phyloP scores from a whole-genome alignment of 805 yeast species.

The Candida anglica region DNA sequence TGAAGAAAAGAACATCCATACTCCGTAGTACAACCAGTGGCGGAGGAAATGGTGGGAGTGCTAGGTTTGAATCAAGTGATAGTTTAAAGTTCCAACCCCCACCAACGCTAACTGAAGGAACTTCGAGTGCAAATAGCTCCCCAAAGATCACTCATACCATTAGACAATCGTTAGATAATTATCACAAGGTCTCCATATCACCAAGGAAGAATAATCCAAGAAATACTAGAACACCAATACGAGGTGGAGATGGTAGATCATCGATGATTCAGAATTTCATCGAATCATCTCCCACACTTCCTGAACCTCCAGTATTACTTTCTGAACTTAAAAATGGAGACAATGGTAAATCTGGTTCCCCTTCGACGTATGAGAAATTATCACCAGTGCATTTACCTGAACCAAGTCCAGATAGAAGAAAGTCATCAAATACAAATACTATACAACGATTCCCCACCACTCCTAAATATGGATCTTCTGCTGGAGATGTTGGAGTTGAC shows the following conservation, averaged over 20 bases:
- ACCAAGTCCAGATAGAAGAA: background rate
- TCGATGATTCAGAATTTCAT: conserved; percentile 31
- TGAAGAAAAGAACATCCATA: conserved; percentile 9
- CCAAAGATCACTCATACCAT: conserved; percentile 22
- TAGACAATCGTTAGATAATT: conserved; percentile 26
- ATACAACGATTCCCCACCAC: conserved; percentile 44
- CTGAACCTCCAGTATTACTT: conserved; percentile 38
- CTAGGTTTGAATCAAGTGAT: conserved; percentile 20
- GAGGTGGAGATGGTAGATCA: conserved; percentile 17
- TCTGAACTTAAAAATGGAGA: conserved; percentile 27
- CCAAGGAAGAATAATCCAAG: conserved; percentile 24
- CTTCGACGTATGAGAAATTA: conserved; percentile 9
- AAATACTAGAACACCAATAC: conserved; percentile 16
- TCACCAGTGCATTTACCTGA: conserved; percentile 16
- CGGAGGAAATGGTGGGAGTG: conserved; percentile 5
- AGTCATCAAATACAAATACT: conserved; percentile 8
- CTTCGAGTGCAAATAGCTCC: conserved; percentile 4
- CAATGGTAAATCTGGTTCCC: conserved; percentile 1
- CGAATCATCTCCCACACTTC: conserved; percentile 41
- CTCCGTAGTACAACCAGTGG: conserved; percentile 1
- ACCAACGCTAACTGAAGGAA: conserved; percentile 9
- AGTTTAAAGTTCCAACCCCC: conserved; percentile 20
- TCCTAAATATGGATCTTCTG: conserved; percentile 40
- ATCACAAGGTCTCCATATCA: conserved; percentile 26
- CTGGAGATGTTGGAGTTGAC: conserved; percentile 15